Conservation (phyloP, 2,329 filamentous ascomycete genomes). For the Aspergillus aculeatus region DNA sequence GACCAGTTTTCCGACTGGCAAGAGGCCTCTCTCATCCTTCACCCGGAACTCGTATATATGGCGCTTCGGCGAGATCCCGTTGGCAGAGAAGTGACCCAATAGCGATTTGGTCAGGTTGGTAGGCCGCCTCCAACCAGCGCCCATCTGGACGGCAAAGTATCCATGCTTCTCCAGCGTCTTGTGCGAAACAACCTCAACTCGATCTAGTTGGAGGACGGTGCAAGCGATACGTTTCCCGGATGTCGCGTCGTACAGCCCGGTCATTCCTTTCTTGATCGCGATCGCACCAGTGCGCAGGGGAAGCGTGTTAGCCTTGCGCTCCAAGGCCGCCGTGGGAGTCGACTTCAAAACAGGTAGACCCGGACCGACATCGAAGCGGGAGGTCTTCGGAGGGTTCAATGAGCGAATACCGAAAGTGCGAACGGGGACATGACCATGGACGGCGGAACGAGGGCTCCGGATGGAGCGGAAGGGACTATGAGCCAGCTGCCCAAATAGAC, state of each 20-base stretch:
- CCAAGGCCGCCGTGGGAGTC: constrained; percentile 58
- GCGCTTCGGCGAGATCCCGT: constrained; percentile 79
- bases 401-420: constrained; percentile 56
- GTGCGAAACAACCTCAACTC: constrained; percentile 82
- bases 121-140: constrained; percentile 70
- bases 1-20: constrained; percentile 72
- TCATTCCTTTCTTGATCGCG: constrained; percentile 94
- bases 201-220: constrained; percentile 90
- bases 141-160: constrained; percentile 92
- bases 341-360: constrained; percentile 54
- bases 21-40: constrained; percentile 66
- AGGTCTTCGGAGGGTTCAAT: constrained; percentile 52
- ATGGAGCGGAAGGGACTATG: constrained; percentile 29
- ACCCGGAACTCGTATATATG: constrained; percentile 87
- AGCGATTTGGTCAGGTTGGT: constrained; percentile 77
- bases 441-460: constrained; percentile 25
- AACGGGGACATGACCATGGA: constrained; percentile 24
- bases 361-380: constrained; percentile 55
- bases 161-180: constrained; percentile 80
- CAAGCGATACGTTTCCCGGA: constrained; percentile 77
- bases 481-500: constrained; percentile 32
- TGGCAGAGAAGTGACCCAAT: constrained; percentile 82
- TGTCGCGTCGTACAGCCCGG: constrained; percentile 74
- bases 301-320: constrained; percentile 57
- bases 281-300: constrained; percentile 76